Percentiles rank a stretch among this genome's conserved stretches.
These are phyloP conservation scores for Calycina herbarum DNA, from an alignment of 2,329 filamentous ascomycete genomes.

Conservation along the genomic window DNA sequence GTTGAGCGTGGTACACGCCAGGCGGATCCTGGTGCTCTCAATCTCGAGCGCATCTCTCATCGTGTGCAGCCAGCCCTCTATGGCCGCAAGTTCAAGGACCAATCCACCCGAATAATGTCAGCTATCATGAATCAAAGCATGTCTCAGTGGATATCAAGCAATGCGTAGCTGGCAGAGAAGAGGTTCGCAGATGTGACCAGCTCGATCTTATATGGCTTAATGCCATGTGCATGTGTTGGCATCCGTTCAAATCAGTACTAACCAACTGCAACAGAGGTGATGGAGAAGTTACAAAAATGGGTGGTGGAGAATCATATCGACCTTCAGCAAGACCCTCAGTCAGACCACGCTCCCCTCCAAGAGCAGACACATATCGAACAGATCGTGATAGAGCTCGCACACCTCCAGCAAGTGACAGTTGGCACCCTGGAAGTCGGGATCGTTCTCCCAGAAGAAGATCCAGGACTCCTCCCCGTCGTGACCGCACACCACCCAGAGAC, in stretches of 20 bases:
- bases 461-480: constrained; percentile 35
- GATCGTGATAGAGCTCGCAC: constrained; percentile 32
- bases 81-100: not conserved
- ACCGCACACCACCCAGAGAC: constrained; percentile 34
- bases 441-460: constrained; percentile 36
- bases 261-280: constrained; percentile 31
- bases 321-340: constrained; percentile 20
- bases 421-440: constrained; percentile 32
- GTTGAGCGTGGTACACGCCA: not conserved
- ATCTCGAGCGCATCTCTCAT: not conserved
- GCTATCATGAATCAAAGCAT: not conserved
- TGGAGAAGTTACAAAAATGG: constrained; percentile 38
- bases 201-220: not conserved
- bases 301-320: constrained; percentile 38
- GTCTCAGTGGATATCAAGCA: constrained; percentile 6
- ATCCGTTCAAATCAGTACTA: constrained; percentile 11
- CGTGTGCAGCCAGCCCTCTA: not conserved
- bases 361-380: constrained; percentile 30
- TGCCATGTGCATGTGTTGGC: not conserved
- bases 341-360: constrained; percentile 32
- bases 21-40: not conserved
- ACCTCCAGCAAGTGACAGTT: constrained; percentile 32
- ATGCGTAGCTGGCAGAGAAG: constrained; percentile 1
- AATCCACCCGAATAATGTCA: not conserved
- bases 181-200: not conserved